A percentile compares a stretch with the other conserved stretches of the same genome.
phyloP scores from a whole-genome alignment of 345 rosid genomes.

The Xanthoceras sorbifolium region DNA sequence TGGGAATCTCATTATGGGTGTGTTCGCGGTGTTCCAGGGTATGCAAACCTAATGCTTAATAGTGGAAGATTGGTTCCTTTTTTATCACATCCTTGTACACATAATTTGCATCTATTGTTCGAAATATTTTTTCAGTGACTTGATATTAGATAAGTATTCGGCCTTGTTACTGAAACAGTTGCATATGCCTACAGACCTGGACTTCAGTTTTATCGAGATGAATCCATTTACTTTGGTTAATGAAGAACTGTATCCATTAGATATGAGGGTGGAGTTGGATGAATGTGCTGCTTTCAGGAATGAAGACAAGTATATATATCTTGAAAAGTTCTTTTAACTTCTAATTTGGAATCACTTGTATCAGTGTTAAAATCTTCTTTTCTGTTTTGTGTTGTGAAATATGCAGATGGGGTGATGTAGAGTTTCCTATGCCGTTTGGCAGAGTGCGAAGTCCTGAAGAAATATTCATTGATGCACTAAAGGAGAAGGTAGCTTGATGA shows the following conservation, averaged over 20 bases:
- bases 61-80: slow-evolving; percentile 71
- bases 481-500: slow-evolving; percentile 70
- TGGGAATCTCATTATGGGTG: slow-evolving; percentile 66
- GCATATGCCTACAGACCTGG: slow-evolving; percentile 54
- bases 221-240: slow-evolving; percentile 82
- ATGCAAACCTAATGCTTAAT: slow-evolving; percentile 44
- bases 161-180: neutral
- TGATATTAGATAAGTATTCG: slow-evolving; percentile 10
- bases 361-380: slow-evolving; percentile 62
- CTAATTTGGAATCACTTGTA: slow-evolving; percentile 28
- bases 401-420: slow-evolving; percentile 92
- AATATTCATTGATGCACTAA: slow-evolving; percentile 69
- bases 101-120: neutral
- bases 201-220: slow-evolving; percentile 85
- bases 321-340: slow-evolving; percentile 18
- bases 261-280: slow-evolving; percentile 92
- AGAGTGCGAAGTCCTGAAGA: slow-evolving; percentile 76
- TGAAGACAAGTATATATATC: slow-evolving; percentile 64
- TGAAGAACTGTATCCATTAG: slow-evolving; percentile 84
- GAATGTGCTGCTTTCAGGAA: slow-evolving; percentile 93
- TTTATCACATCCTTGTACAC: slow-evolving; percentile 7
- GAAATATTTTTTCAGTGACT: slow-evolving; percentile 3
- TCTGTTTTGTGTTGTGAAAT: slow-evolving; percentile 35
- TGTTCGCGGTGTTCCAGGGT: slow-evolving; percentile 84
- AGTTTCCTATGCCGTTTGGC: slow-evolving; percentile 90